Percentiles rank a stretch among this genome's conserved stretches.
phyloP scores from a whole-genome alignment of 2,329 filamentous ascomycete species.

The Talaromyces marneffei region DNA sequence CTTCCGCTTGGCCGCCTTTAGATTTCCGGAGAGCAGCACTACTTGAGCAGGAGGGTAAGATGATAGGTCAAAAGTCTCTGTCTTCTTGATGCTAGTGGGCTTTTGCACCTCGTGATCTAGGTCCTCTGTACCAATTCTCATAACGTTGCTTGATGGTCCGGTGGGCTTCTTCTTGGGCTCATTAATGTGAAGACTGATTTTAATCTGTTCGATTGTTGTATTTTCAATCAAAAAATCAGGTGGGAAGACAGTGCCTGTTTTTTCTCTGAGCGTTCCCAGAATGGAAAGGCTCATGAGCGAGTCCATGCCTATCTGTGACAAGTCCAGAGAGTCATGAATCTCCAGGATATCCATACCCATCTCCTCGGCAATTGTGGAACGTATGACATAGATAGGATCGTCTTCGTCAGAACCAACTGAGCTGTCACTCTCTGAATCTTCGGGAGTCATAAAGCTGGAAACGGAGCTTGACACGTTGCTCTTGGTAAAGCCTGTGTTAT shows the following conservation, averaged over 20 bases:
- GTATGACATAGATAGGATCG: background rate
- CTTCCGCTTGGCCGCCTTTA: too few species aligned
- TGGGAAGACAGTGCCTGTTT: background rate
- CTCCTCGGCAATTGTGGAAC: background rate
- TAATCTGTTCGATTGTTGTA: background rate
- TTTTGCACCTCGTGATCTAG: too few species aligned
- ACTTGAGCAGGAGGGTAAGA: too few species aligned
- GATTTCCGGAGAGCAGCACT: too few species aligned
- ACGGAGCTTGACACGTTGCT: too few species aligned
- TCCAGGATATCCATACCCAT: background rate
- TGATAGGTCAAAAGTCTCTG: background rate
- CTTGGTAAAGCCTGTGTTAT: background rate
- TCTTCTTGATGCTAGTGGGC: background rate
- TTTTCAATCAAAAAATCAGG: background rate
- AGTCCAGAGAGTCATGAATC: background rate
- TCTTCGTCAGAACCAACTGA: background rate
- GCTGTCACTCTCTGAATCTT: background rate
- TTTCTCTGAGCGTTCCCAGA: background rate
- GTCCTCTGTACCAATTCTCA: background rate
- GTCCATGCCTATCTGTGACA: background rate
- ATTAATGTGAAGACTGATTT: background rate
- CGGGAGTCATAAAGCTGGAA: background rate
- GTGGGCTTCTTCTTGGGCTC: background rate
- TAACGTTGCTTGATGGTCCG: background rate
- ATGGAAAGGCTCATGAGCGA: background rate